These are phyloP conservation scores for Ascocoryne sarcoides DNA, from an alignment of 2,329 filamentous ascomycete genomes.

Conservation along the genomic window DNA sequence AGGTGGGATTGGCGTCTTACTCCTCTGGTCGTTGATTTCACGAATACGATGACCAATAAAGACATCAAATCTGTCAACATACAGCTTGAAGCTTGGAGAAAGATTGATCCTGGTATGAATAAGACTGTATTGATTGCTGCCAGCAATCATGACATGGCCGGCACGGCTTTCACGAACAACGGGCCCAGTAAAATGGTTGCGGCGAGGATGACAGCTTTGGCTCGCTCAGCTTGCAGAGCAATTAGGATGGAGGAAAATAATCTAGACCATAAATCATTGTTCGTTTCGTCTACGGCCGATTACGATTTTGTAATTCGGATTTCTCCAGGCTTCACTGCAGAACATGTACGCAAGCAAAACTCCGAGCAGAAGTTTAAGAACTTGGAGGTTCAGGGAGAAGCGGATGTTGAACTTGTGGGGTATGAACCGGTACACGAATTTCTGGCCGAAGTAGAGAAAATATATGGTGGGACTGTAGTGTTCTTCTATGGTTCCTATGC, in stretches of 20 bases:
- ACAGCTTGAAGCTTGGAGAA: constrained; percentile 75
- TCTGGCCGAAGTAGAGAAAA: constrained; percentile 54
- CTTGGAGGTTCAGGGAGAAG: constrained; percentile 50
- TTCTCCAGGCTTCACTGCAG: constrained; percentile 24
- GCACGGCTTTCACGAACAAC: constrained; percentile 70
- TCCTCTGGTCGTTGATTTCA: constrained; percentile 72
- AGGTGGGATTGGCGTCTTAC: constrained; percentile 88
- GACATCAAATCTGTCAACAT: constrained; percentile 57
- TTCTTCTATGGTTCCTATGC: constrained; percentile 65
- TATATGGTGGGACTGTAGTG: constrained; percentile 62
- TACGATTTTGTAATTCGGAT: constrained; percentile 84
- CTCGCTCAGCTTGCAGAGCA: constrained; percentile 62
- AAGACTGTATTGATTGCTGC: constrained; percentile 72
- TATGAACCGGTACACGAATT: constrained; percentile 55
- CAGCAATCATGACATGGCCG: constrained; percentile 67
- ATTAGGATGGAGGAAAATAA: constrained; percentile 43
- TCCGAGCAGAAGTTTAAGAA: constrained; percentile 64
- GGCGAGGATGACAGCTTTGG: constrained; percentile 71
- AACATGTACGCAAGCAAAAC: constrained; percentile 27
- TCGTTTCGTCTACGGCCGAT: constrained; percentile 62
- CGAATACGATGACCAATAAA: constrained; percentile 51
- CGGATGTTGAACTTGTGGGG: constrained; percentile 36
- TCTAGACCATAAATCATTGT: constrained; percentile 53
- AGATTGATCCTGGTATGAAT: constrained; percentile 83
- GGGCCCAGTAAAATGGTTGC: constrained; percentile 75